These are phyloP conservation scores for Colletotrichum tropicale DNA, from an alignment of 2,329 filamentous ascomycete species.

Conservation along the genomic window DNA sequence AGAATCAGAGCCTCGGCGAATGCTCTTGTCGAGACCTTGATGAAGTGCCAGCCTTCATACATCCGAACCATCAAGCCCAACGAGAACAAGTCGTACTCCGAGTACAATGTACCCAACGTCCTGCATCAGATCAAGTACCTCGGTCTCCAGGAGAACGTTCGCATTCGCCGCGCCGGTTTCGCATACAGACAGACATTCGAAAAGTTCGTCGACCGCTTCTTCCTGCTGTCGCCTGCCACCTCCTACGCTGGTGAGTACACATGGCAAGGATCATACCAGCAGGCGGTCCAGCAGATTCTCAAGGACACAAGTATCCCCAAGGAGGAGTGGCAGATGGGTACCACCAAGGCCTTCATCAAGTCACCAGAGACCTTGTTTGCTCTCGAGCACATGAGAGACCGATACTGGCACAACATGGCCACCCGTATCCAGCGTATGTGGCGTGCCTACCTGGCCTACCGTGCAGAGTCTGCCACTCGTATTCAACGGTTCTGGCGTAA, in stretches of 20 bases:
- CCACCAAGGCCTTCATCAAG: slow-evolving; percentile 97
- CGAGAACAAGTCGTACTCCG: slow-evolving; percentile 94
- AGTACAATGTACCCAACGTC: slow-evolving; percentile 92
- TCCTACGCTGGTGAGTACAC: slow-evolving; percentile 98
- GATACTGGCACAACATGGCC: slow-evolving; percentile 99
- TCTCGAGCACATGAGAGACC: slow-evolving; percentile 94
- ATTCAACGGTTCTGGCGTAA: slow-evolving; percentile 97
- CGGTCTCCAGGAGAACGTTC: slow-evolving; percentile 98
- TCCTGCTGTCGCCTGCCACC: slow-evolving; percentile 89
- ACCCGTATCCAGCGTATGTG: slow-evolving; percentile 96
- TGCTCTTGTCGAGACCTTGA: slow-evolving; percentile 89
- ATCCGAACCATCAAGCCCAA: slow-evolving; percentile 99
- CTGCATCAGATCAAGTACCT: slow-evolving; percentile 99
- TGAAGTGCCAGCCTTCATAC: slow-evolving; percentile 97
- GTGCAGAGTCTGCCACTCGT: slow-evolving; percentile 87
- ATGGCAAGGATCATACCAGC: slow-evolving; percentile 87
- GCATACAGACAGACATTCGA: slow-evolving; percentile 97
- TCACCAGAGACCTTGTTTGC: slow-evolving; percentile 96
- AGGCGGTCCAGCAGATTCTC: slow-evolving; percentile 88
- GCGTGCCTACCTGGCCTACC: slow-evolving; percentile 93
- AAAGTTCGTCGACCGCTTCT: slow-evolving; percentile 98
- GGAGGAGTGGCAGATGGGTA: slow-evolving; percentile 97
- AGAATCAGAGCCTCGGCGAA: slow-evolving; percentile 96
- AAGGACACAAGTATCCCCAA: slow-evolving; percentile 95
- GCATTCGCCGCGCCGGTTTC: slow-evolving; percentile 94